Percentiles rank a stretch among this genome's conserved stretches.
These are phyloP conservation scores for Sclerotinia subarctica DNA, from an alignment of 2,329 filamentous ascomycete species.

Conservation along the genomic window DNA sequence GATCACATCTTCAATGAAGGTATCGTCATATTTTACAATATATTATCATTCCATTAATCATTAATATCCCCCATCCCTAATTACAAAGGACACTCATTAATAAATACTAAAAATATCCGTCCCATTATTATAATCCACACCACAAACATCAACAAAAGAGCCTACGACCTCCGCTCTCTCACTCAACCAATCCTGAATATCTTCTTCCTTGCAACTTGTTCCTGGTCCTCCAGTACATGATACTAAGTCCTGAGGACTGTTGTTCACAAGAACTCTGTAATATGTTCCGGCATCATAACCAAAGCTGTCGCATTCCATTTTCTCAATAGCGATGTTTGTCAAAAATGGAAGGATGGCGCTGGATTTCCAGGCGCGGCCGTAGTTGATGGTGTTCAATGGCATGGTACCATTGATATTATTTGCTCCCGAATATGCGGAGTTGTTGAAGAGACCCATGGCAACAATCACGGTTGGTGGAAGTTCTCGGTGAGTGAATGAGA, in stretches of 20 bases:
- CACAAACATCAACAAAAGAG: constrained; percentile 44
- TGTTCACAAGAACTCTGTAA: constrained; percentile 51
- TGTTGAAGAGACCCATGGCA: constrained; percentile 54
- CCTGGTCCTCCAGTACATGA: constrained; percentile 49
- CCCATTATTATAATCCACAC: constrained; percentile 32
- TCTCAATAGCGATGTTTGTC: constrained; percentile 52
- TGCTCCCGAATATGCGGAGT: constrained; percentile 46
- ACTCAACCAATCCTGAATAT: constrained; percentile 26
- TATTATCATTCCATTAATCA: neutral
- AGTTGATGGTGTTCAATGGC: constrained; percentile 48
- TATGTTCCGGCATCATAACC: constrained; percentile 46
- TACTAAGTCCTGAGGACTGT: constrained; percentile 47
- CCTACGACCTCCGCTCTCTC: constrained; percentile 41
- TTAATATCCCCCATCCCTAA: neutral
- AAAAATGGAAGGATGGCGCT: constrained; percentile 53
- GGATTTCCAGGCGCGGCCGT: constrained; percentile 49
- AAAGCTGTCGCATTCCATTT: constrained; percentile 50
- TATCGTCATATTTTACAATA: neutral
- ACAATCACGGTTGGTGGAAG: constrained; percentile 52
- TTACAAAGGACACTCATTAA: neutral
- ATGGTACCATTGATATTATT: constrained; percentile 50
- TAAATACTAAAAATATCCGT: constrained; percentile 34
- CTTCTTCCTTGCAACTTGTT: constrained; percentile 41
- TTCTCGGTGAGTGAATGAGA: constrained; percentile 54
- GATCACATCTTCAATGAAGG: no score